phyloP scores from a whole-genome alignment of 208 protist genomes.

The Leishmania aethiopica region DNA sequence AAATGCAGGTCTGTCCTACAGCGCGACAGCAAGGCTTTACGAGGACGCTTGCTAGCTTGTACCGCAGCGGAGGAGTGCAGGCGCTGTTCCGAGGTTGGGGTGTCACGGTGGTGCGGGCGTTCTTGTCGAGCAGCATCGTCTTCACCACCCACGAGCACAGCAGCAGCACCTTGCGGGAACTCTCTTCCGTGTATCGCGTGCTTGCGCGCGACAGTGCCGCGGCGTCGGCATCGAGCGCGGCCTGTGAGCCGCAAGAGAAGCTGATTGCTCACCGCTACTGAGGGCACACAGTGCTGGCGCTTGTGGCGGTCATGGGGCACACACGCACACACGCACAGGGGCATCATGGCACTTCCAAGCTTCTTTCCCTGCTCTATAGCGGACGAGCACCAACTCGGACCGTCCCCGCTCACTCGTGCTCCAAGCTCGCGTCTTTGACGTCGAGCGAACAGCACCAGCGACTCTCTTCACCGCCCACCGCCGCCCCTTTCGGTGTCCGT shows the following conservation, averaged over 20 bases:
- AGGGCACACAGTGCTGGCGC: neutral
- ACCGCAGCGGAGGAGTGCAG: constrained; percentile 47
- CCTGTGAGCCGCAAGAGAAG: neutral
- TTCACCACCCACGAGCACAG: constrained; percentile 54
- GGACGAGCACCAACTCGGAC: neutral
- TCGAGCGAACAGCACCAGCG: neutral
- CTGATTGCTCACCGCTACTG: neutral
- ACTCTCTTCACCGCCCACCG: neutral
- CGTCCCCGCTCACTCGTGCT: neutral
- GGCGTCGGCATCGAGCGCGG: neutral
- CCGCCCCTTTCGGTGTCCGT: no score
- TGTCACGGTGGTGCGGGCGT: constrained; percentile 59
- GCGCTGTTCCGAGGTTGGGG: constrained; percentile 73
- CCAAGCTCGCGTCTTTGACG: neutral
- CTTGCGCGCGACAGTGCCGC: neutral
- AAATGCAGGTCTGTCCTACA: constrained; percentile 71
- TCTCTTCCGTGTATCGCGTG: neutral
- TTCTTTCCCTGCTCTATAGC: no score
- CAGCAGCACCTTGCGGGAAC: neutral
- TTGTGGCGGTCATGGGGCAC: neutral
- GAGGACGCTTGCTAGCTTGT: constrained; percentile 33
- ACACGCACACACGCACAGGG: neutral
- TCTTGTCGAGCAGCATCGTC: constrained; percentile 57
- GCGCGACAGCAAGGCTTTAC: constrained; percentile 24
- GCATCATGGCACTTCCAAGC: neutral